Conservation (phyloP, 2,329 filamentous ascomycete species). For the Beauveria varroae region DNA sequence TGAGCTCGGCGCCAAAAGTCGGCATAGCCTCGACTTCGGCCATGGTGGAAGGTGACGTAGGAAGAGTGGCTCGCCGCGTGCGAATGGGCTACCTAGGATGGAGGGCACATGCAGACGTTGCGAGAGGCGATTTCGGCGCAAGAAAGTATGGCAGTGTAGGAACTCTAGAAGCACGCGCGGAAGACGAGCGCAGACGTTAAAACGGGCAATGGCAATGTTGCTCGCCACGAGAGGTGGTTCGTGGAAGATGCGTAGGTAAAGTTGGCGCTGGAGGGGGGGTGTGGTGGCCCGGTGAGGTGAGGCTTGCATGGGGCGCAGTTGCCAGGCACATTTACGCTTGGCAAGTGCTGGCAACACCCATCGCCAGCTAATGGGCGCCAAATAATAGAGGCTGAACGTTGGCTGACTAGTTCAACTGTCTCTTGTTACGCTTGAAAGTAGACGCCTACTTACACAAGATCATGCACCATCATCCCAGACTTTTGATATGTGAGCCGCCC, state of each 20-base stretch:
- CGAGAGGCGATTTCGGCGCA: neutral
- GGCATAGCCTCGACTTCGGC: conserved; percentile 75
- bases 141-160: neutral
- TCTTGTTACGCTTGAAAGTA: too few species aligned
- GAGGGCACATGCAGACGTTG: conserved; percentile 3
- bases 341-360: neutral
- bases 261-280: conserved; percentile 8
- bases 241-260: neutral
- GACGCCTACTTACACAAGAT: too few species aligned
- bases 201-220: conserved; percentile 4
- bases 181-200: neutral
- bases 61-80: conserved; percentile 2
- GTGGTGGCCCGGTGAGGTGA: neutral
- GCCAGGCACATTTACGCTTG: neutral
- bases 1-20: conserved; percentile 88
- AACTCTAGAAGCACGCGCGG: neutral
- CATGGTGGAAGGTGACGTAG: conserved; percentile 40
- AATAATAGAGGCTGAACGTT: neutral
- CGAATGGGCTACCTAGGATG: neutral
- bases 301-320: conserved; percentile 5
- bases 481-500: too few species aligned
- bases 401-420: too few species aligned
- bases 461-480: too few species aligned
- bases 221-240: neutral
- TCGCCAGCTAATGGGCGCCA: too few species aligned